These are phyloP conservation scores for Quercus berberidifolia DNA, from an alignment of 306 rosid genomes.

Conservation along the genomic window DNA sequence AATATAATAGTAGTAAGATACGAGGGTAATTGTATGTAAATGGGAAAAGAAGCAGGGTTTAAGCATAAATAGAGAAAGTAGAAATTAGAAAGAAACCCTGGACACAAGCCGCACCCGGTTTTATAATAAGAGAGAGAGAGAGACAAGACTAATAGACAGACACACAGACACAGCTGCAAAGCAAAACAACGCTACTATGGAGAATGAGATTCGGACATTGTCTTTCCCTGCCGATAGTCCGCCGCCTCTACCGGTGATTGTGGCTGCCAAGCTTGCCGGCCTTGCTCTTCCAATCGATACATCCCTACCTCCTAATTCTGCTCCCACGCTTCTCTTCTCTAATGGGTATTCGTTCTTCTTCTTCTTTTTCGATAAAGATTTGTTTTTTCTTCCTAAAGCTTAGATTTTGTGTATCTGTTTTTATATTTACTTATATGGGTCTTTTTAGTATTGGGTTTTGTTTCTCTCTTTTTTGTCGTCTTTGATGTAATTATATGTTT, in stretches of 20 bases:
- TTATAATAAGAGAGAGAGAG: too few species aligned
- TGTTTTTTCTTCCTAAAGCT: not conserved
- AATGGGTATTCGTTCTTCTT: slow-evolving; percentile 48
- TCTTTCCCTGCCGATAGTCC: slow-evolving; percentile 60
- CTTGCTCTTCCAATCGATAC: slow-evolving; percentile 40
- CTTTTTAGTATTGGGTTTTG: too few species aligned
- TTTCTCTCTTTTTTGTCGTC: too few species aligned
- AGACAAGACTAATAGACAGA: too few species aligned
- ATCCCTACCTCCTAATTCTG: slow-evolving; percentile 52
- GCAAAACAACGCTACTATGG: not conserved
- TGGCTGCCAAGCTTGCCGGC: slow-evolving; percentile 66
- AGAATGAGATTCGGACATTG: slow-evolving; percentile 51
- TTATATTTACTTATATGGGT: not conserved
- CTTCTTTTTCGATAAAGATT: not conserved
- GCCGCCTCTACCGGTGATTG: slow-evolving; percentile 69
- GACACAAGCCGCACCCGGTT: too few species aligned
- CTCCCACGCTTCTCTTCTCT: slow-evolving; percentile 47
- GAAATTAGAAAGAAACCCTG: too few species aligned
- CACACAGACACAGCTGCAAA: too few species aligned
- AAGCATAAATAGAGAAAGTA: too few species aligned
- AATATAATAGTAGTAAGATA: too few species aligned
- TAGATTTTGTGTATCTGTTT: not conserved
- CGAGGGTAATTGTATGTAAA: too few species aligned
- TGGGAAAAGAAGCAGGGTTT: too few species aligned
- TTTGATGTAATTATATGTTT: too few species aligned